Evolutionary conservation across 2,329 filamentous ascomycete species (phyloP).

Genomic region (Coniochaeta sp.): DNA sequence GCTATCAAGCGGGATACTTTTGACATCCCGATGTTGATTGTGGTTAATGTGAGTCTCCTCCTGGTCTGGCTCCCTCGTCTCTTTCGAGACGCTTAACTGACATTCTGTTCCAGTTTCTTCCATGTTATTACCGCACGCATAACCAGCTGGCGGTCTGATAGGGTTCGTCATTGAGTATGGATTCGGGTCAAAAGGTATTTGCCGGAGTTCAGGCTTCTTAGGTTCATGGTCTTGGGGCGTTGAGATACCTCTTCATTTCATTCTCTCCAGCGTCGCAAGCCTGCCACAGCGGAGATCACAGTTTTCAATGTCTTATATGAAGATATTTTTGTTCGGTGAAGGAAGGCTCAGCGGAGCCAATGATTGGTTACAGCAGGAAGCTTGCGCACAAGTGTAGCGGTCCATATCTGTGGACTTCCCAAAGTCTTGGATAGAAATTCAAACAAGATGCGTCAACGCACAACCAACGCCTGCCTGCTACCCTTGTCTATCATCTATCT

Average conservation of each 20-base stretch:
- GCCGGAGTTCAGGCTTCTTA: neutral
- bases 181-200: neutral
- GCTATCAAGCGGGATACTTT: constrained; percentile 95
- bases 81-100: neutral
- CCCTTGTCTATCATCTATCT: neutral
- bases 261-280: neutral
- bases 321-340: neutral
- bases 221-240: neutral
- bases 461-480: neutral
- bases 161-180: neutral
- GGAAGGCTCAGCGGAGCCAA: neutral
- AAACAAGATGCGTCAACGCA: neutral
- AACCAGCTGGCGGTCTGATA: constrained; percentile 48
- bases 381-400: neutral
- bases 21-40: constrained; percentile 97
- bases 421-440: neutral
- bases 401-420: neutral
- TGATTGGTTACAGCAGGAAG: neutral
- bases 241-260: neutral
- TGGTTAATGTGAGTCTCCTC: constrained; percentile 78
- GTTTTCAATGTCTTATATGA: neutral
- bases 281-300: neutral
- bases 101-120: constrained; percentile 42
- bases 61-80: neutral
- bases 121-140: constrained; percentile 52